Evolutionary conservation across 1,139 yeast genomes (phyloP).

Genomic region (Candida gigantensis): DNA sequence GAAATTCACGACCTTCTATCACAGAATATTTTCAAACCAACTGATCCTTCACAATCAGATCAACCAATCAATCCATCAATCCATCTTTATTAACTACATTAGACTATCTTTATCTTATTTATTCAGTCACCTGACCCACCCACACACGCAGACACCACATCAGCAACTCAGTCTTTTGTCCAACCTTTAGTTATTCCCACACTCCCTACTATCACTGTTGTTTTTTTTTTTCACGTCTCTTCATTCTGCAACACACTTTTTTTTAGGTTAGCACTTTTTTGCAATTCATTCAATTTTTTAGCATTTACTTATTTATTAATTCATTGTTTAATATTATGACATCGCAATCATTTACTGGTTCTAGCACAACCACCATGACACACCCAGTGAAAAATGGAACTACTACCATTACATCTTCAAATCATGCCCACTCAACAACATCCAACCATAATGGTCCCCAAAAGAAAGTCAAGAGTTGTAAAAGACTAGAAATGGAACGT

Average conservation of each 20-base stretch:
- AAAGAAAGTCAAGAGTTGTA: slow-evolving; percentile 16
- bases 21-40: too few relatives aligned
- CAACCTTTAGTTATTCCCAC: too few relatives aligned
- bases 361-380: neutral
- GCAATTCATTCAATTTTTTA: too few relatives aligned
- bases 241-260: neutral
- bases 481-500: slow-evolving; percentile 69
- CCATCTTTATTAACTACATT: neutral
- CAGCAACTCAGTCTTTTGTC: too few relatives aligned
- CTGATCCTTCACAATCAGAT: slow-evolving; percentile 7
- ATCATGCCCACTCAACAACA: slow-evolving; percentile 7
- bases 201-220: too few relatives aligned
- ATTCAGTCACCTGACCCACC: too few relatives aligned
- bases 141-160: too few relatives aligned
- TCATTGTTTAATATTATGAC: slow-evolving; percentile 10
- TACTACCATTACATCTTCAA: slow-evolving; percentile 1
- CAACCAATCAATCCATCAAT: slow-evolving; percentile 3
- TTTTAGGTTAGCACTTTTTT: neutral
- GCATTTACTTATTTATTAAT: neutral
- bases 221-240: too few relatives aligned
- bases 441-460: slow-evolving; percentile 10
- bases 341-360: slow-evolving; percentile 3
- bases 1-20: too few relatives aligned
- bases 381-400: neutral
- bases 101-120: neutral